Evolutionary conservation across 1,139 yeast species (phyloP), one percentile per base, ranked within the genome.

Genomic region (Suhomyces bribrorum): DNA sequence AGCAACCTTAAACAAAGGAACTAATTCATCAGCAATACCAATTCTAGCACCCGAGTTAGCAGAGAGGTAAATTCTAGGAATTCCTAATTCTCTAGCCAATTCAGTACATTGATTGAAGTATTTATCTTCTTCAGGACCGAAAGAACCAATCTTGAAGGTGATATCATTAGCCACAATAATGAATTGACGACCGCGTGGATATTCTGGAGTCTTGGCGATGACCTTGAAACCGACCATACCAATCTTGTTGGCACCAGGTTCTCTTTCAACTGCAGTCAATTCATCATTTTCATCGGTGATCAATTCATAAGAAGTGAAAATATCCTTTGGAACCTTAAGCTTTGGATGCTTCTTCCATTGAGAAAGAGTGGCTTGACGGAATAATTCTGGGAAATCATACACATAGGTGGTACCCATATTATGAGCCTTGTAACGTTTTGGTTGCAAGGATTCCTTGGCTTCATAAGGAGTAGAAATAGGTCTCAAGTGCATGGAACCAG

Each of bases 31-130:
- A 29, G 98, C 98, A 64, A 92, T 81, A 59, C 98, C 98, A 51
- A 92, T 87, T 73, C 98, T 83, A 32, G 98, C 98, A 73, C 98
- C 98, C 44, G 97, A 89, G 75, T 92, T 92, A 29, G 98, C 98
- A 51, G 97, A 88, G 56, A 92, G 75, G 65, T 92, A 94, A 45
- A 92, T 80, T 70, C 98, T 78, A 58, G 98, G 98, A 53, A 94
- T 81, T 43, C 98, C 98, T 51, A 83, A 76, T 58, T 79, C 75
- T 68, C 96, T 81, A 18, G 97, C 97, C 50, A 83, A 76, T 55
- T 88, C 95, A 31, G 98, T 92, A 51, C 94, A 96, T 61, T 84
- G 83, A 73, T 86, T 79, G 75, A 92, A 92, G 72, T 83, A 92
- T 43, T 69, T 73, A 66, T 92, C 98, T 71, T 92, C 98, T 54